Evolutionary conservation across 345 rosid species (phyloP).

Genomic region (Dipteronia dyeriana): DNA sequence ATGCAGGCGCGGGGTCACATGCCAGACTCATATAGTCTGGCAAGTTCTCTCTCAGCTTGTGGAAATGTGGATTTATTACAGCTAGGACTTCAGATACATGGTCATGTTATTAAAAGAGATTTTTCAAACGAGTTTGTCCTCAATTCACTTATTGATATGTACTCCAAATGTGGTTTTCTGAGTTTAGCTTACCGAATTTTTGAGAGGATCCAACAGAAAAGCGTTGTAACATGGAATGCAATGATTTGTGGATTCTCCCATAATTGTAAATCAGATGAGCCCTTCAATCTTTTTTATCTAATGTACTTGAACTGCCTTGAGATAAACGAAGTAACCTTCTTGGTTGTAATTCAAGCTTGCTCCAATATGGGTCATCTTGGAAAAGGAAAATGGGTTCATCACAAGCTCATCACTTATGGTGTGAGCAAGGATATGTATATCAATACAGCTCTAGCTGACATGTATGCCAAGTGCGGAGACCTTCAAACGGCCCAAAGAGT

Average conservation of each 20-base stretch:
- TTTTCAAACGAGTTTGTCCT: constrained; percentile 53
- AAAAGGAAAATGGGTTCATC: constrained; percentile 78
- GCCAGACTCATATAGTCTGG: constrained; percentile 73
- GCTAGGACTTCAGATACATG: constrained; percentile 75
- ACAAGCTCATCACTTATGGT: constrained; percentile 53
- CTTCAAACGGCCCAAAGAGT: constrained; percentile 50
- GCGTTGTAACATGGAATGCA: constrained; percentile 64
- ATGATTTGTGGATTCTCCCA: constrained; percentile 63
- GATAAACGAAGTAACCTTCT: constrained; percentile 59
- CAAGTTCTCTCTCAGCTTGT: constrained; percentile 72
- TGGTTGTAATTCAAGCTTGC: constrained; percentile 68
- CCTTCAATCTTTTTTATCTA: constrained; percentile 55
- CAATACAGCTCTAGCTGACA: constrained; percentile 66
- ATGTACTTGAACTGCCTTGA: constrained; percentile 51
- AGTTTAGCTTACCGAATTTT: constrained; percentile 51
- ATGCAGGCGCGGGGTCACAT: constrained; percentile 48
- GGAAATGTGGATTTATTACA: constrained; percentile 43
- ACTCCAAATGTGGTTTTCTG: constrained; percentile 51
- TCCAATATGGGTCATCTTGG: constrained; percentile 54
- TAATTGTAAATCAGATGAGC: constrained; percentile 60
- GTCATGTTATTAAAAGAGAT: constrained; percentile 42
- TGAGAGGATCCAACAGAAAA: constrained; percentile 34
- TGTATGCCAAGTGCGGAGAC: constrained; percentile 83
- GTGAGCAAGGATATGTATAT: constrained; percentile 46
- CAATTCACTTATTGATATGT: constrained; percentile 63